Base-by-base conservation (phyloP, 805 yeast species). In the Saccharomycopsis malanga region DNA sequence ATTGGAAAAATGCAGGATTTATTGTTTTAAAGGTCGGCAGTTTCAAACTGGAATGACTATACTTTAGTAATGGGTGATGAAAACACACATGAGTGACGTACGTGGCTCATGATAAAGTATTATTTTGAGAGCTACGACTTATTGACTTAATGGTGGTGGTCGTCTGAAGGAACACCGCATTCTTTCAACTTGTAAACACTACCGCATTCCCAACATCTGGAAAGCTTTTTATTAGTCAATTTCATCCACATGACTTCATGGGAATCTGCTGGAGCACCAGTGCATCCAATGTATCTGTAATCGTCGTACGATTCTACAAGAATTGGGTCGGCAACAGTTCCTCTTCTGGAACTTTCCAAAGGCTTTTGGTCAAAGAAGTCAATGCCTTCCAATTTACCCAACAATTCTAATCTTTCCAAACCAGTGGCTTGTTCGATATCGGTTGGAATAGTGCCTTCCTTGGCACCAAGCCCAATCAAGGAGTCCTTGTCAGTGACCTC, bases 201-300 rank as follows among this genome's bases (percentile, higher is more conserved):
- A 69, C 98, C 98, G 69, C 98, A 91, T 70, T 93, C 96, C 96
- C 96, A 87, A 73, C 97, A 93, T 81, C 98, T 87, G 58, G 85
- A 85, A 53, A 83, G 83, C 69, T 86, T 73, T 42, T 77, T 85
- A 56, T 74, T 77, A 57, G 88, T 83, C 60, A 94, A 94, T 69
- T 80, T 81, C 73, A 89, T 77, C 96, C 97, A 91, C 82, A 81
- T 79, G 57, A 87, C 78, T 60, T 78, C 81, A 71, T 89, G 98
- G 57, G 93, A 82, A 55, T 86, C 95, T 50, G 88, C 94, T 62
- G 95, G 96, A 57, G 86, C 77, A 63, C 98, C 98, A 56, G 94
- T 83, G 74, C 98, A 93, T 55, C 98, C 98, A 61, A 93, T 89
- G 65, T 87, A 91, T 74, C 97, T 85, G 76, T 79, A 80, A 59